phyloP scores from a whole-genome alignment of 768 basidiomycete genomes.

The Imleria badia region DNA sequence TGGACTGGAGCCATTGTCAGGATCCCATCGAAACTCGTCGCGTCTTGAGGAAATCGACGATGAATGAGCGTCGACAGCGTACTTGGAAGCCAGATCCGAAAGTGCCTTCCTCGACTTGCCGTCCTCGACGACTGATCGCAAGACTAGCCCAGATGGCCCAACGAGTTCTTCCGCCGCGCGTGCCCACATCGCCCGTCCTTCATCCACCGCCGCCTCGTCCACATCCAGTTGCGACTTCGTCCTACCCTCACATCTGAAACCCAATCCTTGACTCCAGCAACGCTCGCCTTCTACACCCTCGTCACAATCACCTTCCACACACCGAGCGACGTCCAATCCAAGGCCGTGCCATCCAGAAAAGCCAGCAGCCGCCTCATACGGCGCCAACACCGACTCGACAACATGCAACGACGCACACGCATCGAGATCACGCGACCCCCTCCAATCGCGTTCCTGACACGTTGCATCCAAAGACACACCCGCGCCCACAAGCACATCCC shows the following conservation, averaged over 20 bases:
- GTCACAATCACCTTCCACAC: not conserved
- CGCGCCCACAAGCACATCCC: slow-evolving; percentile 14
- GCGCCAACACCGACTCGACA: slow-evolving; percentile 22
- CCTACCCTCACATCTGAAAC: not conserved
- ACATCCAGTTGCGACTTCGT: too few species aligned
- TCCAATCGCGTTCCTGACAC: not conserved
- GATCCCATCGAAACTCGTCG: slow-evolving; percentile 16
- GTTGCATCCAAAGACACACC: not conserved
- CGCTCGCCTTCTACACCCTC: not conserved
- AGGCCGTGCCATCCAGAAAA: slow-evolving; percentile 32
- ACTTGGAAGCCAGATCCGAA: not conserved
- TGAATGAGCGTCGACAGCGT: not conserved
- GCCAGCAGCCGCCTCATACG: slow-evolving; percentile 29
- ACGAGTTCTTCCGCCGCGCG: slow-evolving; percentile 21
- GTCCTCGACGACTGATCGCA: slow-evolving; percentile 2
- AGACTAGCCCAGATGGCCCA: slow-evolving; percentile 14
- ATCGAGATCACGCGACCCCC: not conserved
- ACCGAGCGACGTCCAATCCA: slow-evolving; percentile 10
- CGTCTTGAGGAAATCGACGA: not conserved
- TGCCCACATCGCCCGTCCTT: slow-evolving; percentile 22
- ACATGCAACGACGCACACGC: slow-evolving; percentile 3
- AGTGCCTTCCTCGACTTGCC: not conserved
- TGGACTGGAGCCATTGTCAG: slow-evolving; percentile 1
- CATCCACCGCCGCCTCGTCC: slow-evolving; percentile 25
- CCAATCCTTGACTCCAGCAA: not conserved